These are phyloP conservation scores for Backusella australiensis DNA, from an alignment of 192 early-diverging fungal species.

Conservation along the genomic window DNA sequence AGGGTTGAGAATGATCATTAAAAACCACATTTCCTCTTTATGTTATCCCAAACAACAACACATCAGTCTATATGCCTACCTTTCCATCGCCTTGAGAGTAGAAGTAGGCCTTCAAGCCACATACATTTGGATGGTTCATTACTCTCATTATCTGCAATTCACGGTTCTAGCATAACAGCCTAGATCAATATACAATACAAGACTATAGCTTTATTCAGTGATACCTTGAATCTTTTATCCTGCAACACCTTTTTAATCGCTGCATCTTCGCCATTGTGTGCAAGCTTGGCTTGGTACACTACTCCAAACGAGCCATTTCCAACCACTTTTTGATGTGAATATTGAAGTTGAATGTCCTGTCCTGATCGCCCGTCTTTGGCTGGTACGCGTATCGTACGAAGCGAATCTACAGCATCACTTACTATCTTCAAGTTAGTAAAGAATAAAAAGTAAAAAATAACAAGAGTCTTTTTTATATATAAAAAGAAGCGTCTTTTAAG, in stretches of 20 bases:
- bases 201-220: too few species aligned
- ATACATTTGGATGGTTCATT: constrained; percentile 88
- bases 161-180: constrained; percentile 59
- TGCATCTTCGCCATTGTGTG: constrained; percentile 71
- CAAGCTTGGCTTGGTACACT: constrained; percentile 91
- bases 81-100: constrained; percentile 88
- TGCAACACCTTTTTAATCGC: constrained; percentile 98
- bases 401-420: constrained; percentile 47
- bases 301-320: constrained; percentile 99
- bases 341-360: constrained; percentile 80
- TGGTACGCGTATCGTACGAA: constrained; percentile 62
- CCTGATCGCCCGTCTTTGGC: constrained; percentile 86
- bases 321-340: constrained; percentile 86
- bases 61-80: constrained; percentile 26
- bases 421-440: neutral
- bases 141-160: constrained; percentile 90
- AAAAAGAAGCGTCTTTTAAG: neutral
- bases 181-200: too few species aligned
- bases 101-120: constrained; percentile 84
- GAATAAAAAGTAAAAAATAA: neutral
- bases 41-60: neutral
- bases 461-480: neutral
- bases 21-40: neutral
- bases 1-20: neutral
- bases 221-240: constrained; percentile 95